A percentile compares a stretch with the other conserved stretches of the same genome.
Conservation (phyloP, 768 basidiomycete genomes). For the Daedaleopsis sinensis region DNA sequence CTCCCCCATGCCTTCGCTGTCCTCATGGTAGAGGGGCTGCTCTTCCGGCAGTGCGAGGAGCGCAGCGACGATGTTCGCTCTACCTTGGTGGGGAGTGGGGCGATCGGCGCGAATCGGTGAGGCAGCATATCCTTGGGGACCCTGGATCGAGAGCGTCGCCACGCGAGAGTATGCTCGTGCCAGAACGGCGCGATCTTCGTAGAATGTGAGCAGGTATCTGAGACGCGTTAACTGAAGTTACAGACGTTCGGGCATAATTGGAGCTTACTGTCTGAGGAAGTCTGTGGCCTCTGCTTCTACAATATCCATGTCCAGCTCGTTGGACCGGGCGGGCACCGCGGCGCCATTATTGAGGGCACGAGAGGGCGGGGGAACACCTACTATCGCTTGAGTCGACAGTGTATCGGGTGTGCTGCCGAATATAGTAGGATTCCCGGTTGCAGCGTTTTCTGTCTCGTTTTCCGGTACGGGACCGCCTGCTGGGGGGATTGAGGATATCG, state of each 20-base stretch:
- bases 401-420: no score
- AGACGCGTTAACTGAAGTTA: neutral
- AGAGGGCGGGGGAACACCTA: no score
- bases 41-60: slow-evolving; percentile 25
- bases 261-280: slow-evolving; percentile 15
- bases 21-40: slow-evolving; percentile 6
- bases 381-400: no score
- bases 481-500: no score
- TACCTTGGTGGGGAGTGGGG: slow-evolving; percentile 11
- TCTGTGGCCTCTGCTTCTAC: slow-evolving; percentile 11
- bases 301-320: neutral
- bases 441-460: no score
- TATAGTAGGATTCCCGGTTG: no score
- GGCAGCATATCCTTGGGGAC: neutral
- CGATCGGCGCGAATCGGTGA: neutral
- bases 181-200: slow-evolving; percentile 23
- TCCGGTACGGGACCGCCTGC: no score
- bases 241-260: neutral
- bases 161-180: slow-evolving; percentile 26
- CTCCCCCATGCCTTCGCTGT: neutral
- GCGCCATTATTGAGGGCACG: no score
- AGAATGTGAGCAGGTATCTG: slow-evolving; percentile 25
- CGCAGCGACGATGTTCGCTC: slow-evolving; percentile 18
- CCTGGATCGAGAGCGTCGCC: slow-evolving; percentile 28
- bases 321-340: neutral